Conservation (phyloP, 306 rosid species). For the Lagenaria siceraria region DNA sequence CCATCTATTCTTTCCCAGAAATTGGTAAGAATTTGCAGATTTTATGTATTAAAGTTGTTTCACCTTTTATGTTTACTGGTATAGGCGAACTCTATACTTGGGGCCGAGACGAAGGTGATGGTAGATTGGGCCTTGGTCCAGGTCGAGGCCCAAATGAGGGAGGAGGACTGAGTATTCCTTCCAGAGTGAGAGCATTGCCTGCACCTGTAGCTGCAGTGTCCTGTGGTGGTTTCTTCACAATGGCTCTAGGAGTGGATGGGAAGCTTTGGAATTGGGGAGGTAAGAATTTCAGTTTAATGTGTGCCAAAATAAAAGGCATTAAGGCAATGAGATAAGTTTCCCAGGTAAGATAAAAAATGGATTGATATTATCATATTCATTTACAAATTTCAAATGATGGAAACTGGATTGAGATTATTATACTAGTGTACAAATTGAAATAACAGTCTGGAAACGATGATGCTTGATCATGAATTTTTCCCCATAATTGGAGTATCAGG, state of each 20-base stretch:
- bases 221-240: slow-evolving; percentile 87
- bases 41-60: neutral
- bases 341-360: neutral
- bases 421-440: neutral
- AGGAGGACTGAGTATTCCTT: slow-evolving; percentile 78
- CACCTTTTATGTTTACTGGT: slow-evolving; percentile 3
- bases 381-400: neutral
- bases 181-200: slow-evolving; percentile 61
- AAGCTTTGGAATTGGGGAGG: slow-evolving; percentile 97
- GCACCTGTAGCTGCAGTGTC: slow-evolving; percentile 63
- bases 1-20: neutral
- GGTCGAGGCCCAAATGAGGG: slow-evolving; percentile 78
- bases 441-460: neutral
- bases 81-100: slow-evolving; percentile 80
- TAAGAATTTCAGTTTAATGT: slow-evolving; percentile 7
- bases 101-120: slow-evolving; percentile 98
- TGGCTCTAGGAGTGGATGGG: slow-evolving; percentile 64
- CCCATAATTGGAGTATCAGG: neutral
- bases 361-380: neutral
- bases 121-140: slow-evolving; percentile 95
- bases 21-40: neutral
- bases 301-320: neutral
- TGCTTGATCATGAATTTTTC: neutral
- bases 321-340: neutral
- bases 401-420: neutral